A percentile compares a stretch with the other conserved stretches of the same genome.
Evolutionary conservation across 768 basidiomycete genomes (phyloP).

Genomic region (Mycena venus): DNA sequence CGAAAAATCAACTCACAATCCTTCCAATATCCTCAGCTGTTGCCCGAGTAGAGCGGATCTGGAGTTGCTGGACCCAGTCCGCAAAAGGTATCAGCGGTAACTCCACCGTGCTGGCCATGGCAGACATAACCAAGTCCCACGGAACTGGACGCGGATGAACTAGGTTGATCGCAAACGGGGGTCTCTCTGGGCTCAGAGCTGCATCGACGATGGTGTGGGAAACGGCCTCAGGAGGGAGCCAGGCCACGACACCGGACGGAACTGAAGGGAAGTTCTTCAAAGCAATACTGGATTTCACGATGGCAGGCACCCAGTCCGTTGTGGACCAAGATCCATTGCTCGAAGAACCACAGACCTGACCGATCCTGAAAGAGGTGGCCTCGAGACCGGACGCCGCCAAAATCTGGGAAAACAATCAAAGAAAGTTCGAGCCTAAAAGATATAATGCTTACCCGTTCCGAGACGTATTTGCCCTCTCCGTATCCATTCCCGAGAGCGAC

Average conservation of each 20-base stretch:
- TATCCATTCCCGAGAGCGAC: slow-evolving; percentile 47
- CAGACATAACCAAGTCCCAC: slow-evolving; percentile 47
- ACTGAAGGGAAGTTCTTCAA: slow-evolving; percentile 29
- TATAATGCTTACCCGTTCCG: no score
- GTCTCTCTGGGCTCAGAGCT: slow-evolving; percentile 35
- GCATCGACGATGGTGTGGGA: no score
- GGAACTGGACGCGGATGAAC: no score
- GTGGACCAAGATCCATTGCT: slow-evolving; percentile 46
- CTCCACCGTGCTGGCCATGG: slow-evolving; percentile 29
- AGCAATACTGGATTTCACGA: slow-evolving; percentile 39
- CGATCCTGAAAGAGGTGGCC: no score
- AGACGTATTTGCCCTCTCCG: slow-evolving; percentile 51
- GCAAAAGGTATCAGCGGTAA: slow-evolving; percentile 7
- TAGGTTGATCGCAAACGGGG: slow-evolving; percentile 47
- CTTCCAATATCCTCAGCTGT: slow-evolving; percentile 10
- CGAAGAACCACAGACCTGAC: slow-evolving; percentile 35
- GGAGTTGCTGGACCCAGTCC: slow-evolving; percentile 10
- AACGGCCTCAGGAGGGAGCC: no score
- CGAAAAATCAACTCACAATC: slow-evolving; percentile 1
- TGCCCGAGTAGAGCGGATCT: neutral
- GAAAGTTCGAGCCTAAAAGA: neutral
- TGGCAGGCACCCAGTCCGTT: no score
- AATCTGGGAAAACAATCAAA: slow-evolving; percentile 42
- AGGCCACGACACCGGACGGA: slow-evolving; percentile 42
- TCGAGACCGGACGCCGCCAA: no score